Evolutionary conservation across 768 basidiomycete genomes (phyloP).

Genomic region (Tylopilus sp.): DNA sequence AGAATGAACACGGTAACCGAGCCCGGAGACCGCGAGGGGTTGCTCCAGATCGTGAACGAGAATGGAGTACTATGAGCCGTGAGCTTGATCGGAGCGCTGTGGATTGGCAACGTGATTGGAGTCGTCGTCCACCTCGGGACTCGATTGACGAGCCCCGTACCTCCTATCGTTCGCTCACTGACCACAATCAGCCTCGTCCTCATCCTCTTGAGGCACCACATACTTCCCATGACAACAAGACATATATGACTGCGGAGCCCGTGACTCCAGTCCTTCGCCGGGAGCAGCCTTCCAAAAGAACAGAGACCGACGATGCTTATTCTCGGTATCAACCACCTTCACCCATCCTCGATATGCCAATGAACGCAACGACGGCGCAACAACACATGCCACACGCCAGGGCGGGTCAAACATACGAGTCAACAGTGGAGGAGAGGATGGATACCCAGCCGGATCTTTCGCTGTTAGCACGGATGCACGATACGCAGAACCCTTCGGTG

Average conservation of each 20-base stretch:
- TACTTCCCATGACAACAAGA: neutral
- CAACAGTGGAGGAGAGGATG: constrained; percentile 9
- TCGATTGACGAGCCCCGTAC: constrained; percentile 15
- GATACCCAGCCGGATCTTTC: constrained; percentile 15
- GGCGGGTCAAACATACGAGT: constrained; percentile 11
- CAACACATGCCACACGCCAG: constrained; percentile 6
- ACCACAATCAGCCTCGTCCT: constrained; percentile 1
- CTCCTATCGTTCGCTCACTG: constrained; percentile 3
- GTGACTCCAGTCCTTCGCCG: neutral
- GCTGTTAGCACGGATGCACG: constrained; percentile 25
- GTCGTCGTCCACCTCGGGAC: constrained; percentile 11
- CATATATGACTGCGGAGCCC: neutral
- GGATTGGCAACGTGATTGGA: no score
- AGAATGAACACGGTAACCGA: constrained; percentile 21
- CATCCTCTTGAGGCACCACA: constrained; percentile 5
- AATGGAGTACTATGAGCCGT: neutral
- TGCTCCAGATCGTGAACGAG: constrained; percentile 8
- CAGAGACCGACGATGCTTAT: constrained; percentile 10
- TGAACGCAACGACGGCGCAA: neutral
- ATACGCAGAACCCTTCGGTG: constrained; percentile 21
- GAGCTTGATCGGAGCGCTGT: no score
- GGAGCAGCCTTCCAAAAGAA: constrained; percentile 11
- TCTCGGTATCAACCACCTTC: neutral
- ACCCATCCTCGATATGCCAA: neutral
- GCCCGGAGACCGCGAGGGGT: constrained; percentile 21